Percentiles rank a stretch among this genome's conserved stretches.
Evolutionary conservation across 345 rosid genomes (phyloP).

Genomic region (Noccaea bulbosa): DNA sequence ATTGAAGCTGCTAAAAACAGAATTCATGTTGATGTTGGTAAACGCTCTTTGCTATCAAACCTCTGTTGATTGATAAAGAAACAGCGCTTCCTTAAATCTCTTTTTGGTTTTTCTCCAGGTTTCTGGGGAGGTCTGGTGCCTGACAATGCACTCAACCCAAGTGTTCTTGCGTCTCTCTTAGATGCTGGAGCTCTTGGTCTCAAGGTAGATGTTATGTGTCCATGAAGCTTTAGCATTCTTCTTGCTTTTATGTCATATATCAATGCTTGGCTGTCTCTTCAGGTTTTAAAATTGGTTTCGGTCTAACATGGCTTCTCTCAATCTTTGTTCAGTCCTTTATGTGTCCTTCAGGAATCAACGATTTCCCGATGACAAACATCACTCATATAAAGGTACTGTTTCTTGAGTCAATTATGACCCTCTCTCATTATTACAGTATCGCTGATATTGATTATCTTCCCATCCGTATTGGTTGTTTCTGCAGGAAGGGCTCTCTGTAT

Average conservation of each 20-base stretch:
- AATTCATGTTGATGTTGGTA: slow-evolving; percentile 89
- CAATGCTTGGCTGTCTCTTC: neutral
- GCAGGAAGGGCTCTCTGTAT: slow-evolving; percentile 77
- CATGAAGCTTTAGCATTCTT: neutral
- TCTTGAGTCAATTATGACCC: slow-evolving; percentile 3
- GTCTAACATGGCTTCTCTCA: slow-evolving; percentile 32
- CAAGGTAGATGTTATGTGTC: slow-evolving; percentile 58
- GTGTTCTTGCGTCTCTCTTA: slow-evolving; percentile 70
- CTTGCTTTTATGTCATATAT: neutral
- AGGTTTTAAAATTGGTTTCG: neutral
- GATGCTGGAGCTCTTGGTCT: slow-evolving; percentile 89
- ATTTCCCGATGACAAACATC: slow-evolving; percentile 91
- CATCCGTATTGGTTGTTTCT: slow-evolving; percentile 29
- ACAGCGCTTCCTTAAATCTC: neutral
- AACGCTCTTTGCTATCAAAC: slow-evolving; percentile 41
- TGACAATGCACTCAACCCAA: slow-evolving; percentile 80
- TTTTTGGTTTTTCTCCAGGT: slow-evolving; percentile 50
- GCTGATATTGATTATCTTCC: slow-evolving; percentile 2
- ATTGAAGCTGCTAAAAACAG: slow-evolving; percentile 73
- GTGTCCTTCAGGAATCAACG: slow-evolving; percentile 97
- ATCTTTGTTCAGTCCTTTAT: slow-evolving; percentile 77
- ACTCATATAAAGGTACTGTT: slow-evolving; percentile 79
- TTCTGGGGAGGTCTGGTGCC: slow-evolving; percentile 99
- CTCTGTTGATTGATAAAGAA: slow-evolving; percentile 22
- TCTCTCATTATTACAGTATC: neutral